Base-by-base conservation (phyloP, 129 eudicot species). In the Solidago caesia region DNA sequence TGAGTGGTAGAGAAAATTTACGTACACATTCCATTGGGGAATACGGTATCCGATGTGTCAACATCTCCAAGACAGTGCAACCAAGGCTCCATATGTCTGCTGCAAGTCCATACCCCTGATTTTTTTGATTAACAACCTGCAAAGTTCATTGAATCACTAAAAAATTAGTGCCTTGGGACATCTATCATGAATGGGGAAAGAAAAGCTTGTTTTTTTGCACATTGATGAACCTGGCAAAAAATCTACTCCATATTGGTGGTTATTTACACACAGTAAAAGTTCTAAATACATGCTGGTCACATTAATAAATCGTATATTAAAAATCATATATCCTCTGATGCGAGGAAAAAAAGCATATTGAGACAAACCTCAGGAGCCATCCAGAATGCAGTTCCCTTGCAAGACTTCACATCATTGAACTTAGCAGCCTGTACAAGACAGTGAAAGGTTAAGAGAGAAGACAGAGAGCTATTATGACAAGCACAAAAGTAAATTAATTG, bases 1-100 rank as follows among this genome's bases (percentile, higher is more conserved):
- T 33, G 10, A 52, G 70, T 44, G 44, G 42, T 47, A 49, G 70
- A 15, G 41, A 72, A 70, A 61, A 63, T 21, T 8, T 1, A 84
- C 98, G 8, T 86, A 93, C 98, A 70, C 84, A 64, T 77, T 93
- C 96, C 82, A 93, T 64, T 67, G 87, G 87, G 33, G 80, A 45
- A 72, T 93, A 93, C 0, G 98, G 98, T 76, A 93, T 83, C 66
- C 84, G 83, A 26, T 91, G 72, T 11, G 98, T 93, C 76, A 88
- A 80, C 98, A 93, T 86, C 89, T 93, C 98, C 74, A 93, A 72
- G 47, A 93, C 98, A n/a, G 98, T 93, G 75, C 98, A 93, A 25
- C 98, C 98, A 72, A 93, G 96, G 81, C 98, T 93, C 98, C 98
- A 93, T 76, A 93, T 93, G 83, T 93, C 98, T 72, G 98, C 98